Percentiles rank a stretch among this genome's conserved stretches.
Conservation (phyloP, 2,329 filamentous ascomycete genomes). For the Cladosporium sp. region DNA sequence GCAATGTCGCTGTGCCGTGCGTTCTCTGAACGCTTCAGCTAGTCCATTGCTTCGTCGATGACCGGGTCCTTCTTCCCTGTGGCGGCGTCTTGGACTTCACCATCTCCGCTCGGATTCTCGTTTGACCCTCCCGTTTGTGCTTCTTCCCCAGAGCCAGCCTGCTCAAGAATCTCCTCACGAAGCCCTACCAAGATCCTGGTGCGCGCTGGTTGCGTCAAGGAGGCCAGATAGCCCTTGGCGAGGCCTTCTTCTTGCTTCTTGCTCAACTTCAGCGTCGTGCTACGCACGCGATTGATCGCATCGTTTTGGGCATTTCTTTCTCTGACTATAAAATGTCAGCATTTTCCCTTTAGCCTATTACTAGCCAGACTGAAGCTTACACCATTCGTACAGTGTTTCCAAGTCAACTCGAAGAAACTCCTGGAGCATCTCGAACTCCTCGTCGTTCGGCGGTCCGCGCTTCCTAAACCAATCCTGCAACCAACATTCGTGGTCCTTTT, state of each 20-base stretch:
- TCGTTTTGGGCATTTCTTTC: not conserved
- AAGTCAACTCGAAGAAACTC: slow-evolving; percentile 4
- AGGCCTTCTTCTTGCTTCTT: too few species aligned
- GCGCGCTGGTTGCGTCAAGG: too few species aligned
- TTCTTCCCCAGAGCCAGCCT: too few species aligned
- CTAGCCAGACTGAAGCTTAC: slow-evolving; percentile 10
- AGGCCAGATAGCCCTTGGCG: too few species aligned
- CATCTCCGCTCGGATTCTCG: not conserved
- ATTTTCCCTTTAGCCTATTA: not conserved
- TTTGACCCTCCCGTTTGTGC: too few species aligned
- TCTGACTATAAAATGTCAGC: slow-evolving; percentile 14
- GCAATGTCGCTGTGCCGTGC: not conserved
- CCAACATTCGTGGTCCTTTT: slow-evolving; percentile 7
- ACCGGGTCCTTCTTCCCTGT: not conserved
- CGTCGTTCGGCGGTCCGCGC: slow-evolving; percentile 11
- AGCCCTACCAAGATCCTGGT: too few species aligned
- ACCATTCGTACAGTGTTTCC: slow-evolving; percentile 12
- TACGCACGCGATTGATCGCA: too few species aligned
- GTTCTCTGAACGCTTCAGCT: not conserved
- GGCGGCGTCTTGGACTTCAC: not conserved
- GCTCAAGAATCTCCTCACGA: too few species aligned
- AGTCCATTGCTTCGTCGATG: not conserved
- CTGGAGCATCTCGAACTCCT: slow-evolving; percentile 14
- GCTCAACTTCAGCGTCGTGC: too few species aligned
- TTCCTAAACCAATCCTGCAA: slow-evolving; percentile 13